A percentile compares a stretch with the other conserved stretches of the same genome.
Conservation (phyloP, 1,139 yeast species). For the Yamadazyma taylorii region DNA sequence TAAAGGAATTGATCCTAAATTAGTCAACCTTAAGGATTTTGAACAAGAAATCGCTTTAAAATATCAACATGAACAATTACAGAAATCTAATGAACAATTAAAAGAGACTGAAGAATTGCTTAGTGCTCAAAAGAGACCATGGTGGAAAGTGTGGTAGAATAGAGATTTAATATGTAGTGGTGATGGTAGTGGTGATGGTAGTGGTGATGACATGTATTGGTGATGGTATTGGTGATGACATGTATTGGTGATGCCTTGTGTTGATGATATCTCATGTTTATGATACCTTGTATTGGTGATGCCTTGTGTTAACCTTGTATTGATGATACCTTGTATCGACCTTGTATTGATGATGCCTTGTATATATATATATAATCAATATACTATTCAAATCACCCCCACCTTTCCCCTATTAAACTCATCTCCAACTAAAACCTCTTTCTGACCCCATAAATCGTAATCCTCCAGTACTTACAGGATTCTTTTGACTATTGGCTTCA, state of each 20-base stretch:
- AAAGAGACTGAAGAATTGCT: conserved; percentile 32
- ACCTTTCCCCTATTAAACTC: conserved; percentile 7
- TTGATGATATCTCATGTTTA: no score
- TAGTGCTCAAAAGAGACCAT: conserved; percentile 28
- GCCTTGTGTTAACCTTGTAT: no score
- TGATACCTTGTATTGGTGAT: no score
- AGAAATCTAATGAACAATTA: conserved; percentile 33
- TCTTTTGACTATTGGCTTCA: conserved; percentile 54
- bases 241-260: no score
- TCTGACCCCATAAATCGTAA: conserved; percentile 23
- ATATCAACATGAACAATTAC: conserved; percentile 43
- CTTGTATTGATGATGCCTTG: not conserved
- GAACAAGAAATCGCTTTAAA: conserved; percentile 47
- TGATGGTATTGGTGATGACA: no score
- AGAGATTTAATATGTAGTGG: no score
- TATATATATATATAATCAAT: conserved; percentile 5
- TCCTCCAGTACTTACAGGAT: conserved; percentile 6
- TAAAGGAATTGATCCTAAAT: conserved; percentile 33
- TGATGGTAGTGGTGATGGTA: no score
- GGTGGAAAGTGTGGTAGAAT: conserved; percentile 28
- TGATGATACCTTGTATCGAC: no score
- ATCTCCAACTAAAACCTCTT: conserved; percentile 45
- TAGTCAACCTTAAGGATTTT: conserved; percentile 45
- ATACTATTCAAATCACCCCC: not conserved
- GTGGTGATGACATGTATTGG: no score